Percentiles rank a stretch among this genome's conserved stretches.
phyloP scores from a whole-genome alignment of 768 basidiomycete species.

The Kwoniella sp. region DNA sequence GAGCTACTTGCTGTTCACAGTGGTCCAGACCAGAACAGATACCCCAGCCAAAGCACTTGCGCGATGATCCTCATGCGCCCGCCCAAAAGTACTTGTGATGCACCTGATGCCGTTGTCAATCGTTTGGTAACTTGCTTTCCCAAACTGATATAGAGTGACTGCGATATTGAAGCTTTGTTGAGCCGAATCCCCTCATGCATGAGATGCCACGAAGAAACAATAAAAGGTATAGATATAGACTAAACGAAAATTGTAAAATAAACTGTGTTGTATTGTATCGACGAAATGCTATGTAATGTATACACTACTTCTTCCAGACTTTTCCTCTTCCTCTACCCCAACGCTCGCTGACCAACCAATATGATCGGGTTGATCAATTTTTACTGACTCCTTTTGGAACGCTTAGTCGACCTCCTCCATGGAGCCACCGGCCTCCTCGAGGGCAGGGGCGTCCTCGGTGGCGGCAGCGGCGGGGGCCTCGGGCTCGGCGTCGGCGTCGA shows the following conservation, averaged over 20 bases:
- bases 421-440: conserved; percentile 52
- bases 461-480: conserved; percentile 59
- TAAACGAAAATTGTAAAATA: conserved; percentile 1
- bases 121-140: too few relatives aligned
- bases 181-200: conserved; percentile 18
- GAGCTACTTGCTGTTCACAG: too few relatives aligned
- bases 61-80: too few relatives aligned
- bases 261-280: neutral
- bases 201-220: conserved; percentile 20
- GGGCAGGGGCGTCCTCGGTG: conserved; percentile 54
- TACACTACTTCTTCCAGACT: conserved; percentile 19
- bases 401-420: conserved; percentile 89
- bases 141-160: too few relatives aligned
- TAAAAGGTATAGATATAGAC: conserved; percentile 5
- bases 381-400: neutral
- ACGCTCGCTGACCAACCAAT: too few relatives aligned
- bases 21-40: too few relatives aligned
- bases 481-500: conserved; percentile 70
- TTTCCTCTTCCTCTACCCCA: neutral
- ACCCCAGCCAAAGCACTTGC: too few relatives aligned
- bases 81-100: too few relatives aligned
- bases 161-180: neutral
- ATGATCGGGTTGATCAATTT: too few relatives aligned
- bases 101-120: too few relatives aligned
- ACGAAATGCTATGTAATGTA: conserved; percentile 22